Percentiles rank a stretch among this genome's conserved stretches.
Conservation (phyloP, 352 stramenopile species). For the Phytopythium oedochilum region DNA sequence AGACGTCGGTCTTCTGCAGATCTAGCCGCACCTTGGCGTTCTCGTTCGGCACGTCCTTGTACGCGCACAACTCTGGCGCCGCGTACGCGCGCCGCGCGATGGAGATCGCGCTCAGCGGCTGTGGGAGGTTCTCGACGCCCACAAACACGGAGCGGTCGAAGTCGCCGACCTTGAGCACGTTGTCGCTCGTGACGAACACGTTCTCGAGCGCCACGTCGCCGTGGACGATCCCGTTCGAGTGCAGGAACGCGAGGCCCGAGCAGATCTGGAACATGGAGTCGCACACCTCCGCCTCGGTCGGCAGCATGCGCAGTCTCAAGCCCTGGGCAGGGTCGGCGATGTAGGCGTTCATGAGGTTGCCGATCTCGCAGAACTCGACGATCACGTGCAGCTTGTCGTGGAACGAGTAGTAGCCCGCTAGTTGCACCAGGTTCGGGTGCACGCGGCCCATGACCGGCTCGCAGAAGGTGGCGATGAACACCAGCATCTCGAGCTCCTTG, state of each 20-base stretch:
- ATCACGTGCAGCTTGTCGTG: slow-evolving; percentile 47
- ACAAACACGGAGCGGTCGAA: slow-evolving; percentile 62
- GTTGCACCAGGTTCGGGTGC: slow-evolving; percentile 47
- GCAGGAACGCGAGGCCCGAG: slow-evolving; percentile 50
- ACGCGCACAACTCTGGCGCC: slow-evolving; percentile 39
- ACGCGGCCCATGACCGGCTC: slow-evolving; percentile 26
- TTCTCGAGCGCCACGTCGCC: slow-evolving; percentile 73
- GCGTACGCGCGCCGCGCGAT: slow-evolving; percentile 43
- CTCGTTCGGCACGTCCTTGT: slow-evolving; percentile 12
- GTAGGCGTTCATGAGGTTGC: slow-evolving; percentile 43
- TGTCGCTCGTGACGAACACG: slow-evolving; percentile 55
- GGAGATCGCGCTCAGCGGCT: slow-evolving; percentile 16
- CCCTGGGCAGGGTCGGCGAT: slow-evolving; percentile 36
- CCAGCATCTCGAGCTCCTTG: slow-evolving; percentile 62
- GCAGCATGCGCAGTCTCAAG: slow-evolving; percentile 29
- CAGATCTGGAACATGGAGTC: slow-evolving; percentile 84
- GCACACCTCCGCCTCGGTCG: slow-evolving; percentile 39
- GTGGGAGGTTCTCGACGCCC: slow-evolving; percentile 34
- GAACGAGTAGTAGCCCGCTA: slow-evolving; percentile 49
- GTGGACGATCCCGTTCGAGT: slow-evolving; percentile 55
- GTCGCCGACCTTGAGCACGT: slow-evolving; percentile 63
- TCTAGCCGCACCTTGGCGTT: slow-evolving; percentile 23
- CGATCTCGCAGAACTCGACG: slow-evolving; percentile 59
- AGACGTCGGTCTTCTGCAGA: slow-evolving; percentile 51
- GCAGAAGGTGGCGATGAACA: slow-evolving; percentile 41